Percentiles rank a stretch among this genome's conserved stretches.
phyloP scores from a whole-genome alignment of 1,284 basidiomycete genomes.

The Ceratobasidium sp. region DNA sequence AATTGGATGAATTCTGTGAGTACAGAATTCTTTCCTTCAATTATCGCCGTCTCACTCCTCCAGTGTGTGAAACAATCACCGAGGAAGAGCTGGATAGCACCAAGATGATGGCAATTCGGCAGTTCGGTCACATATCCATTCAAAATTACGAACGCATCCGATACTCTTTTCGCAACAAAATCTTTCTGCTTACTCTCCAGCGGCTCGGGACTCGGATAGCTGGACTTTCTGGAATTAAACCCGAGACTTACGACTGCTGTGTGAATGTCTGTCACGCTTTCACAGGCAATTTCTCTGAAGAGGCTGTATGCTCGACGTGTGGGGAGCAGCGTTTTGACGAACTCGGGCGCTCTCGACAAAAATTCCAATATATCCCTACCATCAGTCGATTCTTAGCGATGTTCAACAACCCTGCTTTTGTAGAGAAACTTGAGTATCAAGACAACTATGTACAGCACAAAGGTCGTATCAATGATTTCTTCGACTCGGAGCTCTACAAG shows the following conservation, averaged over 20 bases:
- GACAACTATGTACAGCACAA: too few relatives aligned
- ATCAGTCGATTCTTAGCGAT: too few relatives aligned
- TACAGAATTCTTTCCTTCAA: background rate
- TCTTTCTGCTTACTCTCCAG: background rate
- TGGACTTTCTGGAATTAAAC: constrained; percentile 9
- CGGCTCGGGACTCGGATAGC: background rate
- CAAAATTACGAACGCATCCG: background rate
- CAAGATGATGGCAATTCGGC: too few relatives aligned
- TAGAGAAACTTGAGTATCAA: too few relatives aligned
- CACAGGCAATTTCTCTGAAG: background rate
- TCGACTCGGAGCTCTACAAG: too few relatives aligned
- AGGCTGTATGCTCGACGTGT: background rate
- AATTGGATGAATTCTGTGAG: background rate
- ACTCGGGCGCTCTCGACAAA: too few relatives aligned
- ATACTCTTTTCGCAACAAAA: constrained; percentile 2
- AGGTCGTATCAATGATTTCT: too few relatives aligned
- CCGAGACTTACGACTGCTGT: background rate
- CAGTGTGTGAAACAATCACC: background rate
- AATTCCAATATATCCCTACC: too few relatives aligned
- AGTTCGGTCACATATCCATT: background rate
- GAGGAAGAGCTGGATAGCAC: constrained; percentile 22
- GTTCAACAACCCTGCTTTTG: constrained; percentile 43
- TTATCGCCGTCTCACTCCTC: background rate
- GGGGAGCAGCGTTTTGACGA: too few relatives aligned
- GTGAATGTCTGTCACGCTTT: constrained; percentile 15